Evolutionary conservation across 169 alveolate genomes (phyloP), one percentile per base, ranked within the genome.

Genomic region (Babesia ovata): DNA sequence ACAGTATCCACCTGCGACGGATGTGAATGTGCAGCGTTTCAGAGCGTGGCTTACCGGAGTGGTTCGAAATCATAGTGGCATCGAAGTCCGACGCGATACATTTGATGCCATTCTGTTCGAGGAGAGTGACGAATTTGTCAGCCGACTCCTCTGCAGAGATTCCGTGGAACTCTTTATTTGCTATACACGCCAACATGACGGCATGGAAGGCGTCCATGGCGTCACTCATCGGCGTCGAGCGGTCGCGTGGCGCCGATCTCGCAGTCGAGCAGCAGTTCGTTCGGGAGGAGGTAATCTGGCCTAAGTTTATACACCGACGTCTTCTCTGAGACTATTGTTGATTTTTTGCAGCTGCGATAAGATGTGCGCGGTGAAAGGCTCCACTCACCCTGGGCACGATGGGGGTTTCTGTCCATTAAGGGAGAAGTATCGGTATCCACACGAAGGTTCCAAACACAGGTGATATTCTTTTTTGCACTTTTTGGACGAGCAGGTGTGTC

Each of bases 11-110:
- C 90, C 90, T 83, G 63, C 3, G 22, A 0, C n/a, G 22, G 14
- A 14, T 13, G 0, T 22, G 42, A 16, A 49, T 1, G 53, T 19
- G 58, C 45, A 2, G 56, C 28, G 16, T 28, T 2, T 62, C 44
- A 8, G 46, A 16, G 46, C n/a, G 16, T 7, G 14, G 53, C 39
- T 12, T 74, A 83, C 90, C 83, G 0, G 90, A 74, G 63, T 83
- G 90, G 42, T 70, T 42, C 19, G 70, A 11, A 3, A 83, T 83
- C 83, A 83, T 83, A 14, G 90, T 83, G 2, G 82, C 54, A 67
- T 83, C 90, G 76, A 83, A 83, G 33, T 83, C 90, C 4, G 70
- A 83, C 14, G 86, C 85, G 48, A 83, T 69, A 14, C 33, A 39
- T 63, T 75, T 83, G 78, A 49, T 53, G 17, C 90, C 90, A 57